Base-by-base conservation (phyloP, 805 yeast species). In the Lachancea quebecensis region DNA sequence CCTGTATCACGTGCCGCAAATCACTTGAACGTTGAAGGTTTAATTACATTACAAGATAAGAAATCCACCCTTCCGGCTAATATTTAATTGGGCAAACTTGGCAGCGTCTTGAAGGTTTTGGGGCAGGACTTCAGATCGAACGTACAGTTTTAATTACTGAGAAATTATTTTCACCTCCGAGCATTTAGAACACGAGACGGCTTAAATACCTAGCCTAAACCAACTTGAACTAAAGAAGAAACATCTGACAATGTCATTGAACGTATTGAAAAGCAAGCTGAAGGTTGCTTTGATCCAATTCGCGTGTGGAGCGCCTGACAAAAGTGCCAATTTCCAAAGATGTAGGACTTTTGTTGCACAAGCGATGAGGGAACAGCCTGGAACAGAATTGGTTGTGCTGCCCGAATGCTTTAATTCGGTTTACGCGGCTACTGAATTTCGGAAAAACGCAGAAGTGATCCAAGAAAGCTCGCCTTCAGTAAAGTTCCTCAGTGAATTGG, bases 321-420 rank as follows among this genome's bases (percentile, higher is more conserved):
- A 93, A 64, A 66, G 77, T 1, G 83, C 82, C 53, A 93, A 93
- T 65, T 69, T 91, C 49, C 60, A 71, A 40, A 81, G 83, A 53
- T 95, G 86, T 4, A 72, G 76, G 40, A 72, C 71, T 10, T 79
- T 75, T 53, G 78, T 88, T 38, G 70, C 72, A 17, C 77, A 75
- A 46, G 97, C 98, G 0, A 49, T 82, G 35, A 39, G 46, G 10
- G 61, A 70, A 45, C 79, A 82, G 18, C 72, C 79, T 14, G 77
- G 81, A 7, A 76, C 82, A 7, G 85, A 90, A 56, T 70, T 91
- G 35, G 77, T 93, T 10, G 87, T 93, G 52, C 70, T 93, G 29
- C 99, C 99, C 8, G 98, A 93, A 68, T 89, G 96, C 68, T 91
- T 90, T 77, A 93, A 91, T 64, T 86, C 96, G 1, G 98, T 98